Evolutionary conservation across 2,329 filamentous ascomycete genomes (phyloP).

Genomic region (Phyllosticta ampelicida): DNA sequence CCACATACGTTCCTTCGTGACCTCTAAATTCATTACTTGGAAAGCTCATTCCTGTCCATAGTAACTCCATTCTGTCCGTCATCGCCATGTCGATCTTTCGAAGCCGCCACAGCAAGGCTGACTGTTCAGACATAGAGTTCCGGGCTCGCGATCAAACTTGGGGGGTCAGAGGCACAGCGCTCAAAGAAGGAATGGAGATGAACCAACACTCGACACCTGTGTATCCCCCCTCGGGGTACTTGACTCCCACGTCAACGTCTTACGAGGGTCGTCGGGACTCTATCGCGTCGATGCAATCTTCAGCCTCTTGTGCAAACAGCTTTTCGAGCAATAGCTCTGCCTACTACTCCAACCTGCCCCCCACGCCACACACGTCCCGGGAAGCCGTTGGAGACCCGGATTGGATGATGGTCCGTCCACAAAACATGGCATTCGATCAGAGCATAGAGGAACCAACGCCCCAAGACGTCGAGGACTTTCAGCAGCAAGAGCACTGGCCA

Average conservation of each 20-base stretch:
- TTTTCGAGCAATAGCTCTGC: conserved; percentile 11
- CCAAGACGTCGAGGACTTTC: conserved; percentile 7
- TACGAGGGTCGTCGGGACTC: conserved; percentile 24
- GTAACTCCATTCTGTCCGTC: conserved; percentile 9
- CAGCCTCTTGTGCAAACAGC: conserved; percentile 14
- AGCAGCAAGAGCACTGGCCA: not conserved
- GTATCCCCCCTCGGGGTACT: conserved; percentile 16
- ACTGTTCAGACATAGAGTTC: conserved; percentile 8
- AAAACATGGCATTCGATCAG: conserved; percentile 16
- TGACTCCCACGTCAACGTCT: conserved; percentile 18
- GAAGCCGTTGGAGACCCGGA: conserved; percentile 15
- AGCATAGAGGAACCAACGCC: conserved; percentile 2
- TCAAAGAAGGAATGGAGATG: conserved; percentile 15
- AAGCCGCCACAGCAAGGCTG: conserved; percentile 2
- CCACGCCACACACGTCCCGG: conserved; percentile 19
- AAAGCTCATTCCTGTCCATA: conserved; percentile 6
- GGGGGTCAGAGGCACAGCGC: conserved; percentile 4
- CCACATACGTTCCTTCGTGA: conserved; percentile 7
- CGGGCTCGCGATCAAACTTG: conserved; percentile 1
- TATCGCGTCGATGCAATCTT: conserved; percentile 20
- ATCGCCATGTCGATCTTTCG: not conserved
- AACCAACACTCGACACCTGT: conserved; percentile 16
- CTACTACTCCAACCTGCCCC: conserved; percentile 14
- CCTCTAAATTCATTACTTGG: not conserved
- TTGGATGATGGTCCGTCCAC: conserved; percentile 3